Base-by-base conservation (phyloP, 345 rosid genomes). In the Cochlearia excelsa region DNA sequence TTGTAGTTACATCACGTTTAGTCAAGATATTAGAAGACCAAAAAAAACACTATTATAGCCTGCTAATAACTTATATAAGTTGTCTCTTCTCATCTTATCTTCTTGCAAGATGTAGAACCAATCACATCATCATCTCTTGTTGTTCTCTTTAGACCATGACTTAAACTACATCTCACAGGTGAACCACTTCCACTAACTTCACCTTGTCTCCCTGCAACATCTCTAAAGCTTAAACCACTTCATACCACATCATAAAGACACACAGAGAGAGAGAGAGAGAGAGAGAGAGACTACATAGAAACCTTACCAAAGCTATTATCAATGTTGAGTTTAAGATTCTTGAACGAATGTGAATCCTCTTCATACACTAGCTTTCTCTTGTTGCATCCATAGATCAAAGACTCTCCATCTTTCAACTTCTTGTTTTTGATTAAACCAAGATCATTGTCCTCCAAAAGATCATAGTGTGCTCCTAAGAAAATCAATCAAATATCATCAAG, bases 361-460 rank as follows among this genome's bases (percentile, higher is more conserved):
- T 78, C 82, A 59, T 59, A 26, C 39, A 65, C 39, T 3, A 75
- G 71, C 68, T 77, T 79, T 76, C 95, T 83, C 79, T 87, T 85
- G 30, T 54, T 67, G 39, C 46, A 11, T 37, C 9, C 26, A 16
- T 37, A 4, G 40, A 37, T 37, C 40, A 37, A 8, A 37, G 40
- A 5, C 7, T 37, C 40, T 4, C 7, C 40, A 45, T 65, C 65
- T 67, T 71, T 81, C 27, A 73, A 59, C 76, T 71, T 81, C 65
- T 79, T 86, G 58, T 55, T 71, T 65, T 61, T 57, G 44, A 44
- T 9, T 40, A 54, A 65, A 67, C 64, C 63, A 39, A 55, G 39
- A 43, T 66, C 61, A 7, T 45, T 68, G 44, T 46, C 57, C 49
- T 51, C 65, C 10, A 42, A 59, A 31, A 52, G 74, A 68, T 59